Evolutionary conservation across 2,329 filamentous ascomycete genomes (phyloP), one percentile per base, ranked within the genome.

Genomic region (Myotisia sp.): DNA sequence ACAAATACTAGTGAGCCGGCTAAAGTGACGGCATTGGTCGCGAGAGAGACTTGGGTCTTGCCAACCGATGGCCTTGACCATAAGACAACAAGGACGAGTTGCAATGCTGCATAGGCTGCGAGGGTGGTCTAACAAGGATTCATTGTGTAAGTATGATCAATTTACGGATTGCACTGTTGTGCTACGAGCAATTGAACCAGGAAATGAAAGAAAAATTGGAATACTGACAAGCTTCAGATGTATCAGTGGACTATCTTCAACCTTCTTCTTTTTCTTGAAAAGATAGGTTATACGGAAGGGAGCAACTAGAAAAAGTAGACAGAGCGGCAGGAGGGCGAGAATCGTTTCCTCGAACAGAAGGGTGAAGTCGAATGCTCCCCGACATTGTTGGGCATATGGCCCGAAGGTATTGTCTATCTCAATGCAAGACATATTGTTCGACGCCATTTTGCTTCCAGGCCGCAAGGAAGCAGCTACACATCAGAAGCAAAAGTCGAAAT

Each of bases 301-400:
- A 23, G 50, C 42, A 14, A 52, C 29, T n/a, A 57, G 33, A 22
- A 60, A 41, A 17, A 59, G 49, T 30, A 63, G 39, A 2, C 45
- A 42, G 26, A 58, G 42, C 12, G 59, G 59, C 10, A 58, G 37
- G 18, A 59, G 49, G 13, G 49, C 46, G 29, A 63, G 45, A 22
- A 63, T 53, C 2, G 51, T 51, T 37, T 64, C 59, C 40, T 64
- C 60, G 37, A 64, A 64, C n/a, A 64, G 47, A 29, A 63, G 49
- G 14, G 60, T 60, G 40, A 64, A 63, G 37, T 63, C 61, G 40
- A 63, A 62, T 8, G 49, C 52, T 13, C 52, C 52, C 14, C 56
- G 52, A 48, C 58, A 61, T 24, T 46, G 44, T 13, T 44, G 38
- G 7, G 52, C 53, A 39, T 50, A 49, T 35, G 51, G 49, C 17